Evolutionary conservation across 768 basidiomycete species (phyloP).

Genomic region (Lactarius psammicola): DNA sequence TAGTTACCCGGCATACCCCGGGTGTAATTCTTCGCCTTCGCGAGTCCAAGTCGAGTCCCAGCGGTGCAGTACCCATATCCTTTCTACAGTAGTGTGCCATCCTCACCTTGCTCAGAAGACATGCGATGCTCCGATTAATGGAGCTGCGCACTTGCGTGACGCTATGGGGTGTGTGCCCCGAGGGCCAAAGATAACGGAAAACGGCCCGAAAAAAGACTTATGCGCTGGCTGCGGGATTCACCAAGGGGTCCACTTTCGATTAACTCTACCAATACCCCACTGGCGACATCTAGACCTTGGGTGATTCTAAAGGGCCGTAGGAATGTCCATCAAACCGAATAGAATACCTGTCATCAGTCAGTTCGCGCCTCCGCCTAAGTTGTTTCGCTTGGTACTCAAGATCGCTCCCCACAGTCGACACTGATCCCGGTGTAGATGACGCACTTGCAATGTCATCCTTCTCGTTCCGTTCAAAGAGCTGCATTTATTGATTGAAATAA

Average conservation of each 20-base stretch:
- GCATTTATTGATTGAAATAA: constrained; percentile 3
- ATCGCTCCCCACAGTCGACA: constrained; percentile 58
- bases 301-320: neutral
- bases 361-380: constrained; percentile 40
- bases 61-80: neutral
- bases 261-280: neutral
- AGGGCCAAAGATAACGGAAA: neutral
- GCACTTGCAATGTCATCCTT: constrained; percentile 64
- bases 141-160: neutral
- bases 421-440: constrained; percentile 87
- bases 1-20: constrained; percentile 21
- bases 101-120: neutral
- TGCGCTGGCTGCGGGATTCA: neutral
- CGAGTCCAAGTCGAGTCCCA: too few species aligned
- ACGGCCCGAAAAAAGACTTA: constrained; percentile 4
- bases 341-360: constrained; percentile 71
- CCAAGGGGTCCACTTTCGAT: neutral
- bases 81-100: neutral
- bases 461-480: neutral
- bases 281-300: neutral
- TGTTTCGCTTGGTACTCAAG: neutral
- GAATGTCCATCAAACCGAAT: neutral
- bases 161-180: neutral
- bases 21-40: neutral
- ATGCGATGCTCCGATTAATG: neutral